These are phyloP conservation scores for Mycena leptocephala DNA, from an alignment of 768 basidiomycete species.

Conservation along the genomic window DNA sequence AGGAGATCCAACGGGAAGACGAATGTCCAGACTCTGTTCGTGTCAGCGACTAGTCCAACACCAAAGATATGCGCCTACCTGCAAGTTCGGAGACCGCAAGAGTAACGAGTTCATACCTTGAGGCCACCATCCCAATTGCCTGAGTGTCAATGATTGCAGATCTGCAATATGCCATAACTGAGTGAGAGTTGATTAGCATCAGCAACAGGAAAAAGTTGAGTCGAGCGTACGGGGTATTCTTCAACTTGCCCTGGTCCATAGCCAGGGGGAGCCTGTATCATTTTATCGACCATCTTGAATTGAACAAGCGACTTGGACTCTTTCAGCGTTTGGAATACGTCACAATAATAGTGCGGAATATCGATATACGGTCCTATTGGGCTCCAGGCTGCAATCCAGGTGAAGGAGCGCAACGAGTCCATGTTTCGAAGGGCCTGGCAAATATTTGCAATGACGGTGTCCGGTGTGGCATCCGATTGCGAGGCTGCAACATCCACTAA, in stretches of 20 bases:
- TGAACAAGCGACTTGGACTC: constrained; percentile 7
- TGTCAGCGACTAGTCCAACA: neutral
- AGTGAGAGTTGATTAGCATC: neutral
- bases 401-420: constrained; percentile 21
- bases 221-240: constrained; percentile 14
- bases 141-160: constrained; percentile 13
- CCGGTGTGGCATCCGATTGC: neutral
- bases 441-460: constrained; percentile 8
- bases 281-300: constrained; percentile 16
- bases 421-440: constrained; percentile 26
- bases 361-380: neutral
- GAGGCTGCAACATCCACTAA: neutral
- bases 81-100: constrained; percentile 19
- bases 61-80: neutral
- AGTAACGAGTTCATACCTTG: constrained; percentile 1
- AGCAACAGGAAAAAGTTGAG: neutral
- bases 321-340: constrained; percentile 12
- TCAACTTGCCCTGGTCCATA: neutral
- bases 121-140: constrained; percentile 13
- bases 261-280: neutral
- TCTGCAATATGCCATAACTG: constrained; percentile 29
- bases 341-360: neutral
- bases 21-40: constrained; percentile 13
- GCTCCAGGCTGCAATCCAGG: constrained; percentile 19
- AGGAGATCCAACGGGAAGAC: neutral